Percentiles rank a stretch among this genome's conserved stretches.
phyloP scores from a whole-genome alignment of 2,329 filamentous ascomycete genomes.

The Elsinoe australis region DNA sequence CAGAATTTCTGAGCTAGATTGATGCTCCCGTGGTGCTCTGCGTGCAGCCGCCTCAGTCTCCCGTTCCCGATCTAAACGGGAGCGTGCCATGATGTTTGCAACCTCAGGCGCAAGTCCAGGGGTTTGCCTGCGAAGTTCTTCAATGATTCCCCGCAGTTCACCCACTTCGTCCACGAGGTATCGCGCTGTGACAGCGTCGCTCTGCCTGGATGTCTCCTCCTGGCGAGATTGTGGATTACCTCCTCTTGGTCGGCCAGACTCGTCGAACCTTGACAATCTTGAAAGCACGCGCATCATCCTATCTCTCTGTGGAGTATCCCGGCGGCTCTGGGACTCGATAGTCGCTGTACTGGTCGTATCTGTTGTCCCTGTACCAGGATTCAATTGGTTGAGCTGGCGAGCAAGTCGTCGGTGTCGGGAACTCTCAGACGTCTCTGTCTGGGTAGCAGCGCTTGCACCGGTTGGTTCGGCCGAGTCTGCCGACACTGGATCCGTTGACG shows the following conservation, averaged over 20 bases:
- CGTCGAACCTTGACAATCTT: constrained; percentile 8
- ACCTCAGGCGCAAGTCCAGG: constrained; percentile 35
- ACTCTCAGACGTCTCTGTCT: neutral
- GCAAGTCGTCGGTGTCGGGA: constrained; percentile 6
- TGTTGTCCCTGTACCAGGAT: neutral
- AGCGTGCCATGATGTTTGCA: constrained; percentile 31
- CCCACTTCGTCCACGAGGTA: constrained; percentile 26
- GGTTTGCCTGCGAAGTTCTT: constrained; percentile 35
- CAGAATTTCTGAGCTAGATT: constrained; percentile 21
- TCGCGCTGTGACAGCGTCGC: neutral
- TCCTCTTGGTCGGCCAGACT: constrained; percentile 9
- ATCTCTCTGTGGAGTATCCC: neutral
- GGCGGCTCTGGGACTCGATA: neutral
- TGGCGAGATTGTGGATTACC: neutral
- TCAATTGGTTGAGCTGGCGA: constrained; percentile 9
- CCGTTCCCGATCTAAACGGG: constrained; percentile 31
- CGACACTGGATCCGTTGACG: neutral
- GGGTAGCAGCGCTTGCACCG: neutral
- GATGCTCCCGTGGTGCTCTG: constrained; percentile 21
- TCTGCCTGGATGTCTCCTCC: neutral
- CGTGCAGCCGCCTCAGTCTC: constrained; percentile 24
- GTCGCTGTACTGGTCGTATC: neutral
- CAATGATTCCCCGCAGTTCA: constrained; percentile 36
- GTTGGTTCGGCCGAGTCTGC: neutral
- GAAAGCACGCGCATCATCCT: constrained; percentile 12